Evolutionary conservation across 164 flowering plant species (phyloP).

Genomic region (Vitis amurensis): DNA sequence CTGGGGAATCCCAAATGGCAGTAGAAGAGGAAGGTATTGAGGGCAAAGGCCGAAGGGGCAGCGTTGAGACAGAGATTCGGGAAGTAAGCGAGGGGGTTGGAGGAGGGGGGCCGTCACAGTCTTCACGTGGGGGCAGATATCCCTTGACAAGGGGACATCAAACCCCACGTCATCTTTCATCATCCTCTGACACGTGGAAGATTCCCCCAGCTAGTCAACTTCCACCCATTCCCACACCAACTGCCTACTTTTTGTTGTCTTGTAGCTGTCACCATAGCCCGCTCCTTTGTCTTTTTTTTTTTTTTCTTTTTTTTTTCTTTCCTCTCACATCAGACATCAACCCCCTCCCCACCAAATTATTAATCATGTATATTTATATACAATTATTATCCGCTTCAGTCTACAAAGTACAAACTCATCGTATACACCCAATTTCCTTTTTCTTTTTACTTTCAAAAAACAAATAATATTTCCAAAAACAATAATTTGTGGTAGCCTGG

Average conservation of each 20-base stretch:
- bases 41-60: no score
- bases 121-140: conserved; percentile 6
- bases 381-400: no score
- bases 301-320: not conserved
- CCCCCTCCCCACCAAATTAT: no score
- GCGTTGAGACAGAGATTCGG: no score
- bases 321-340: no score
- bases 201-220: not conserved
- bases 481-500: no score
- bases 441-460: not conserved
- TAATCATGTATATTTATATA: no score
- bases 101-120: not conserved
- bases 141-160: not conserved
- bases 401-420: no score
- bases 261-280: conserved; percentile 17
- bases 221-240: not conserved
- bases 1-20: no score
- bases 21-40: no score
- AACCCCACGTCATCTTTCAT: not conserved
- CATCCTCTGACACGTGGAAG: not conserved
- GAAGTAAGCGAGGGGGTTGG: no score
- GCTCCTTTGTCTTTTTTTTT: not conserved
- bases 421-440: not conserved
- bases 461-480: no score
- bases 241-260: conserved; percentile 14